These are phyloP conservation scores for Rhizophora mangle DNA, from an alignment of 345 rosid species.

Conservation along the genomic window DNA sequence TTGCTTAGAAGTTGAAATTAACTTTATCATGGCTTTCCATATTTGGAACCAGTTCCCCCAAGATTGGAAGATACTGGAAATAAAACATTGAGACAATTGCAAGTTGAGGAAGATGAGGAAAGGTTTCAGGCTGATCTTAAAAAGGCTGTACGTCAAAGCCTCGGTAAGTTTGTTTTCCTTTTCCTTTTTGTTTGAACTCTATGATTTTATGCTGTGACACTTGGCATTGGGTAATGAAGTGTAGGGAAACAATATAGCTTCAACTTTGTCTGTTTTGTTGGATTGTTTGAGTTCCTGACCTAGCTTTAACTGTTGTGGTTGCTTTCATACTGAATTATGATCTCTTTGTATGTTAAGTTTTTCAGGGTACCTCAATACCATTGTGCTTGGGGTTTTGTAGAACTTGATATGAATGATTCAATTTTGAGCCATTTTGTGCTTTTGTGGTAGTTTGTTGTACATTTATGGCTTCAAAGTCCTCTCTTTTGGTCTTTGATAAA, in stretches of 20 bases:
- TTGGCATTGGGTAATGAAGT: not conserved
- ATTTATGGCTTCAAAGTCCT: too few species aligned
- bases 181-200: conserved; percentile 1
- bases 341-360: not conserved
- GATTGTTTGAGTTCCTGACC: not conserved
- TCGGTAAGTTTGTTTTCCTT: conserved; percentile 46
- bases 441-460: not conserved
- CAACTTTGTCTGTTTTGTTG: not conserved
- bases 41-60: conserved; percentile 25
- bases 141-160: conserved; percentile 83
- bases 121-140: conserved; percentile 90
- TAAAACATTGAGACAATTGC: conserved; percentile 70
- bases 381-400: not conserved
- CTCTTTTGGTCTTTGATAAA: not conserved
- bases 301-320: not conserved
- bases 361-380: not conserved
- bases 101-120: conserved; percentile 85
- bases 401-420: not conserved
- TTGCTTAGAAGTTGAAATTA: conserved; percentile 11
- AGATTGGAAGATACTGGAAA: conserved; percentile 44
- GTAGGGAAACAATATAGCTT: not conserved
- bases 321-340: not conserved
- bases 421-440: conserved; percentile 1
- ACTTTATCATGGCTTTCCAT: conserved; percentile 17
- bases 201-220: conserved; percentile 2